Evolutionary conservation across 768 basidiomycete genomes (phyloP), one percentile per base, ranked within the genome.

Genomic region (Lentinula edodes): DNA sequence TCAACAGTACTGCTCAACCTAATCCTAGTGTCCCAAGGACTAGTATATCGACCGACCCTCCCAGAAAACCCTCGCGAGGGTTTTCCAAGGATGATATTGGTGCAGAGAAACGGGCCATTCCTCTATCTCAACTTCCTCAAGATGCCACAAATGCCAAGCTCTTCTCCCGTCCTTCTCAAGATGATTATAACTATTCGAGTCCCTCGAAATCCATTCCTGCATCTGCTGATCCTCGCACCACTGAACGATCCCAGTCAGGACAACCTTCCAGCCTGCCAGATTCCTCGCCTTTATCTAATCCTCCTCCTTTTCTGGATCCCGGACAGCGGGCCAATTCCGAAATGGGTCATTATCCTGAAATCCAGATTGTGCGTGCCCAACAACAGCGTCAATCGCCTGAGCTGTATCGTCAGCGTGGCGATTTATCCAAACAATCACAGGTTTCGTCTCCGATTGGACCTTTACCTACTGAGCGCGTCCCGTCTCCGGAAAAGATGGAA

Each of bases 281-380:
- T 66, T 80, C 83, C 16, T 79, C 83, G 9, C 83, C 86, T 3
- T 71, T 92, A 52, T 90, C 91, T 2, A 83, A 78, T 39, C 86
- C 84, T 71, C 82, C 28, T 75, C 75, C 15, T 69, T 71, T 70
- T 9, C 70, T 71, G 23, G 56, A 74, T 12, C 61, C 78, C 60
- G 71, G 72, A 20, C 82, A 81, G 63, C 84, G 90, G 53, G 83
- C 91, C 6, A 91, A 87, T 70, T 93, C 92, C 32, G 91, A 91
- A 70, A 77, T 91, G 48, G 91, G 91, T 4, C 87, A 93, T 68
- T 93, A 93, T 71, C 68, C 86, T 46, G 91, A 92, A 72, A 70
- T 86, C 62, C 75, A 75, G 56, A 83, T 46, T 71, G 52, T 38
- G 42, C 65, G 68, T 66, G 74, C 68, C 69, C 65, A 69, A 48